phyloP scores from a whole-genome alignment of 108 stramenopile genomes.

The Heterococcus sp. region DNA sequence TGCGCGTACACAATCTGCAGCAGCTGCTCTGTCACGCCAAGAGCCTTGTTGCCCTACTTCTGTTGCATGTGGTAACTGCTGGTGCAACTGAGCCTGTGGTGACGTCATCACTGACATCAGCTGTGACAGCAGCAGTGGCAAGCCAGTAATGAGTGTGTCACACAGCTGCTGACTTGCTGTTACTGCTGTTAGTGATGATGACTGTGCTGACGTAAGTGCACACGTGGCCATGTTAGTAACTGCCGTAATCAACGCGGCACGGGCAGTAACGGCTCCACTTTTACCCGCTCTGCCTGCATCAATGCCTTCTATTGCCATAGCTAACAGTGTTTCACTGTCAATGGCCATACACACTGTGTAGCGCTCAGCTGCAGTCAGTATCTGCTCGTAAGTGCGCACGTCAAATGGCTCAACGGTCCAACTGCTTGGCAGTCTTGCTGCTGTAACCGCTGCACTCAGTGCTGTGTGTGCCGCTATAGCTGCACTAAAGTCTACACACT shows the following conservation, averaged over 20 bases:
- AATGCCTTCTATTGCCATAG: neutral
- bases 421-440: constrained; percentile 2
- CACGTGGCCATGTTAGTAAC: too few species aligned
- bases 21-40: too few species aligned
- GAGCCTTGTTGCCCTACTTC: too few species aligned
- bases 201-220: constrained; percentile 2
- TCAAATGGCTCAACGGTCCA: constrained; percentile 17
- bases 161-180: neutral
- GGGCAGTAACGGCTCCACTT: too few species aligned
- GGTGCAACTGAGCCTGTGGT: too few species aligned
- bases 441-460: neutral
- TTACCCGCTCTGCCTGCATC: neutral
- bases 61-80: too few species aligned
- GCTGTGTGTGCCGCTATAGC: neutral
- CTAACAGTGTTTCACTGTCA: neutral
- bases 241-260: too few species aligned
- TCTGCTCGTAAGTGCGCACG: neutral
- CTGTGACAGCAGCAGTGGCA: neutral
- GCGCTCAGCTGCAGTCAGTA: neutral
- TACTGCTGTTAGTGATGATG: constrained; percentile 1
- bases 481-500: neutral
- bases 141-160: neutral
- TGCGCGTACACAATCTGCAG: too few species aligned
- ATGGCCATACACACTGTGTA: neutral
- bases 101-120: too few species aligned